Percentiles rank a stretch among this genome's conserved stretches.
phyloP scores from a whole-genome alignment of 2,329 filamentous ascomycete species.

The Exophiala bonariae region DNA sequence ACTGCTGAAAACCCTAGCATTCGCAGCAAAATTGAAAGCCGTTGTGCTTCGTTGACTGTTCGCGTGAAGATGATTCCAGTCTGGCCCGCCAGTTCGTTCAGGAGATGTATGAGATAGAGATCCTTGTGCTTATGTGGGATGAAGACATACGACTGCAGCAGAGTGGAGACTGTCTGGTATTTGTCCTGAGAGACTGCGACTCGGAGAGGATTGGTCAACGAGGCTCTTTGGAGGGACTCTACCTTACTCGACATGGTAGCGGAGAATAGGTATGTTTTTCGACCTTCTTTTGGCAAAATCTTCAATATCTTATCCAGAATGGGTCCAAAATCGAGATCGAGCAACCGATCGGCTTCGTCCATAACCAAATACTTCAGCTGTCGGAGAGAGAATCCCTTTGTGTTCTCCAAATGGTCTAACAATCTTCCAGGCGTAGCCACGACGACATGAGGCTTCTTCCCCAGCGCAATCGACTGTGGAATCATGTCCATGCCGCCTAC shows the following conservation, averaged over 20 bases:
- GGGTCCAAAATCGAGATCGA: conserved; percentile 92
- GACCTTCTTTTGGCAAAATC: conserved; percentile 73
- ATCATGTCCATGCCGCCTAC: conserved; percentile 97
- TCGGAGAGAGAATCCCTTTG: conserved; percentile 87
- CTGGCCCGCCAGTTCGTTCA: conserved; percentile 85
- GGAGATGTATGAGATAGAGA: conserved; percentile 78
- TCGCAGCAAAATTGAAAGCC: conserved; percentile 78
- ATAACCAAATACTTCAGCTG: conserved; percentile 86
- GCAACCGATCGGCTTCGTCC: conserved; percentile 88
- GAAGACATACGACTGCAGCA: conserved; percentile 84
- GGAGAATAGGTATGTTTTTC: conserved; percentile 83
- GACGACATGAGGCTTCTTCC: conserved; percentile 93
- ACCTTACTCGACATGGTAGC: conserved; percentile 94
- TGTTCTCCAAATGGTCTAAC: conserved; percentile 92
- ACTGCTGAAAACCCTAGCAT: conserved; percentile 86
- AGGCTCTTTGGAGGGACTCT: conserved; percentile 86
- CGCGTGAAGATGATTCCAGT: conserved; percentile 87
- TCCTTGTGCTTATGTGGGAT: conserved; percentile 87
- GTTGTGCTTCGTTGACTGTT: conserved; percentile 87
- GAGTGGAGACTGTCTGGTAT: conserved; percentile 87
- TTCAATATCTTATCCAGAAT: conserved; percentile 92
- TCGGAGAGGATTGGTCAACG: conserved; percentile 77
- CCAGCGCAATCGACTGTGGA: conserved; percentile 81
- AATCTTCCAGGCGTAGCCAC: conserved; percentile 89
- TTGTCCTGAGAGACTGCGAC: conserved; percentile 80